Evolutionary conservation across 2,329 filamentous ascomycete species (phyloP).

Genomic region (Bimuria novae-zelandiae): DNA sequence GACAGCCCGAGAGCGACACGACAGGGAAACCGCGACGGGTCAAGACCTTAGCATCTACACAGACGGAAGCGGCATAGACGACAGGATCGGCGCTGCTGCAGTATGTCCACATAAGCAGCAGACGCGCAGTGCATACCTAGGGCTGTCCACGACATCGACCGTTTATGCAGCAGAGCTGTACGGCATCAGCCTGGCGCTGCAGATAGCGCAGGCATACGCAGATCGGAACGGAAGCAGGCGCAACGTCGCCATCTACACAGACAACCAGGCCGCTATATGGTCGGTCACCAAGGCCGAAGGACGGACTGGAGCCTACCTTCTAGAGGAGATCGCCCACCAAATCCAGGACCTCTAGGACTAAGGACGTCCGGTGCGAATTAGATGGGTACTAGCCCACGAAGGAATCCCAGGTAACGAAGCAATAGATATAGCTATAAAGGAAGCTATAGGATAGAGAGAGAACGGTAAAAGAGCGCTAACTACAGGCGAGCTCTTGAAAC

Average conservation of each 20-base stretch:
- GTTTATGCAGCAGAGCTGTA: constrained; percentile 21
- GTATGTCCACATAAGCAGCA: constrained; percentile 21
- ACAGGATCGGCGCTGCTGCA: constrained; percentile 18
- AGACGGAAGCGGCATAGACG: constrained; percentile 25
- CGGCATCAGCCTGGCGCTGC: constrained; percentile 22
- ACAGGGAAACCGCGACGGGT: constrained; percentile 15
- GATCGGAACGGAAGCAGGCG: constrained; percentile 8
- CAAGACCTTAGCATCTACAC: constrained; percentile 26
- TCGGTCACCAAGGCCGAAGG: constrained; percentile 18
- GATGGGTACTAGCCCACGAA: constrained; percentile 16
- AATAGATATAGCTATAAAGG: constrained; percentile 13
- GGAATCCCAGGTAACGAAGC: constrained; percentile 22
- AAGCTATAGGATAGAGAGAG: not conserved
- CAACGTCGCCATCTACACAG: constrained; percentile 22
- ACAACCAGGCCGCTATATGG: constrained; percentile 22
- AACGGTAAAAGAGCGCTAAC: not conserved
- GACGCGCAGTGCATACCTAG: constrained; percentile 17
- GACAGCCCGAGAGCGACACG: constrained; percentile 7
- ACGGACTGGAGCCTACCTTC: constrained; percentile 19
- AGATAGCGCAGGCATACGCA: constrained; percentile 22
- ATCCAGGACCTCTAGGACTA: constrained; percentile 14
- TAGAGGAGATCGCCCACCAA: constrained; percentile 18
- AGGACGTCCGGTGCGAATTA: constrained; percentile 12
- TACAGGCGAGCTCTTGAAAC: not conserved
- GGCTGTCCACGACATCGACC: constrained; percentile 12